Conservation (phyloP, 441 rosid species). For the Biscutella laevigata region DNA sequence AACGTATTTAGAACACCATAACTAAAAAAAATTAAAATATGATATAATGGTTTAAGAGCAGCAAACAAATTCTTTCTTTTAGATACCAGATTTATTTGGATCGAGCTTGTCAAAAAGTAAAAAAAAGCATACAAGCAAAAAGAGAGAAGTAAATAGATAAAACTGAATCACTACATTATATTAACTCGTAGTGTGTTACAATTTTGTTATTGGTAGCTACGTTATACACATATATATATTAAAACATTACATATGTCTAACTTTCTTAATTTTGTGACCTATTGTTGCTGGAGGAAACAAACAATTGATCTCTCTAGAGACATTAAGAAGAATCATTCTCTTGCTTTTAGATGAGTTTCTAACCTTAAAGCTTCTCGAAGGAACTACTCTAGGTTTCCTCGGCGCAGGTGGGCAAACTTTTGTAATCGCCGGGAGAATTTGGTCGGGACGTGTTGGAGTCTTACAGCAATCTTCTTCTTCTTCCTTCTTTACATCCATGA, state of each 20-base stretch:
- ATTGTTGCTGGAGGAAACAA: slow-evolving; percentile 39
- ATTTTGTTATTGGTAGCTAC: slow-evolving; percentile 9
- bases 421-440: slow-evolving; percentile 19
- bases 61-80: no score
- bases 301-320: slow-evolving; percentile 56
- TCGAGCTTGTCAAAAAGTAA: background rate
- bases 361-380: slow-evolving; percentile 36
- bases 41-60: no score
- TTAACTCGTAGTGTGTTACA: slow-evolving; percentile 14
- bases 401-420: slow-evolving; percentile 65
- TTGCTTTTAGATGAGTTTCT: slow-evolving; percentile 4
- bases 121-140: background rate
- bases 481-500: background rate
- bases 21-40: no score
- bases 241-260: slow-evolving; percentile 25
- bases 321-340: slow-evolving; percentile 41
- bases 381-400: slow-evolving; percentile 45
- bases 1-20: no score
- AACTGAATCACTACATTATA: slow-evolving; percentile 5
- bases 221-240: slow-evolving; percentile 5
- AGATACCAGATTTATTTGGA: no score
- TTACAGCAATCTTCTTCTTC: slow-evolving; percentile 40
- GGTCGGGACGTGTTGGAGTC: slow-evolving; percentile 56
- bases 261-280: slow-evolving; percentile 50
- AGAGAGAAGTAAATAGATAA: background rate